Conservation (phyloP, 2,329 filamentous ascomycete species). For the Hypomyces perniciosus region DNA sequence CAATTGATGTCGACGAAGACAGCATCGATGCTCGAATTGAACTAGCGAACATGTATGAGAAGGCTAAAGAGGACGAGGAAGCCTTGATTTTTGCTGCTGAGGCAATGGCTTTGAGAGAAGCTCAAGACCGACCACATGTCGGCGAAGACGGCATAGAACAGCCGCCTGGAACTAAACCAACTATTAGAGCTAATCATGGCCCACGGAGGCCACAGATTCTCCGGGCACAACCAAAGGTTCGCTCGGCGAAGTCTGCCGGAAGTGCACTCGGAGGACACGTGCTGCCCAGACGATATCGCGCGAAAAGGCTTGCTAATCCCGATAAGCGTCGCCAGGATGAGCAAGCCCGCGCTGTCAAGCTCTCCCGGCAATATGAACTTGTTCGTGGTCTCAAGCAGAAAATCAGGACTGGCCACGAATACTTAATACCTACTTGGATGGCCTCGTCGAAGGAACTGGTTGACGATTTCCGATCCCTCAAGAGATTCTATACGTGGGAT, state of each 20-base stretch:
- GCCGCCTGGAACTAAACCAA: background rate
- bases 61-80: slow-evolving; percentile 63
- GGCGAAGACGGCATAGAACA: slow-evolving; percentile 15
- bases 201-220: background rate
- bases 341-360: slow-evolving; percentile 33
- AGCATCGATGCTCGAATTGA: slow-evolving; percentile 73
- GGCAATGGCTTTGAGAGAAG: slow-evolving; percentile 58
- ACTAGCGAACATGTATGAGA: slow-evolving; percentile 80
- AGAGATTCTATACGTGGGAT: slow-evolving; percentile 61
- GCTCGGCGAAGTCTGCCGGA: slow-evolving; percentile 1
- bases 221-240: slow-evolving; percentile 5
- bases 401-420: slow-evolving; percentile 36
- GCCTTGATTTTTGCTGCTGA: slow-evolving; percentile 73
- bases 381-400: slow-evolving; percentile 38
- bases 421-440: slow-evolving; percentile 51
- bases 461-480: slow-evolving; percentile 58
- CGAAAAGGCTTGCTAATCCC: slow-evolving; percentile 40
- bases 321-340: slow-evolving; percentile 41
- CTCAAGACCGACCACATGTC: slow-evolving; percentile 26
- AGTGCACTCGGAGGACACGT: slow-evolving; percentile 12
- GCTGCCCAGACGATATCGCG: slow-evolving; percentile 38
- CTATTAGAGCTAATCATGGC: background rate
- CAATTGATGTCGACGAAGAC: slow-evolving; percentile 64
- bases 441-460: slow-evolving; percentile 52
- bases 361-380: slow-evolving; percentile 37